Evolutionary conservation across 345 rosid genomes (phyloP).

Genomic region (Eutrema heterophyllum): DNA sequence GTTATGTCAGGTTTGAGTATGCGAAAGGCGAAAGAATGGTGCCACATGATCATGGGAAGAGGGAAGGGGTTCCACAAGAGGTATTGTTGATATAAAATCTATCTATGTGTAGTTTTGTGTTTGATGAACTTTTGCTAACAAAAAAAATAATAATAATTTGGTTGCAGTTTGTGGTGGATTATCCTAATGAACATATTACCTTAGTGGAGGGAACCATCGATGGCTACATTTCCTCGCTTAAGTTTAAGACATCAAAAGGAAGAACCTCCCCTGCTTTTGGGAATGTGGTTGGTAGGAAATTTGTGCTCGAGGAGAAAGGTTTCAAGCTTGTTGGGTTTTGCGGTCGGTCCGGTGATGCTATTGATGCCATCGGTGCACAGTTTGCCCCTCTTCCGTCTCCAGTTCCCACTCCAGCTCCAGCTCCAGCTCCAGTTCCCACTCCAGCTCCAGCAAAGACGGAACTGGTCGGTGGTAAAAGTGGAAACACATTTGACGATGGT

Average conservation of each 20-base stretch:
- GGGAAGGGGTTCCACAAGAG: no score
- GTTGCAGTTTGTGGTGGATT: constrained; percentile 19
- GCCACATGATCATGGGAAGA: no score
- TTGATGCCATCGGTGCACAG: constrained; percentile 24
- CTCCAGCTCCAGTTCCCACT: background rate
- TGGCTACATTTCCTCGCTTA: constrained; percentile 9
- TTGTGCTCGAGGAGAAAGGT: constrained; percentile 13
- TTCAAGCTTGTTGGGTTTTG: constrained; percentile 26
- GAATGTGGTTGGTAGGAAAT: constrained; percentile 12
- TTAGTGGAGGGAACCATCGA: constrained; percentile 25
- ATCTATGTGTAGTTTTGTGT: no score
- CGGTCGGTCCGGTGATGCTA: constrained; percentile 8
- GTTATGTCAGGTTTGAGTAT: no score
- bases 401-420: no score
- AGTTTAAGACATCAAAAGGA: constrained; percentile 24
- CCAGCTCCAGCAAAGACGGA: no score
- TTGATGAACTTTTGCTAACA: no score
- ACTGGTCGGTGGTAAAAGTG: background rate
- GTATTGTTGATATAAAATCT: no score
- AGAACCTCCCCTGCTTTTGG: constrained; percentile 22
- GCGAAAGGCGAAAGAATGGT: no score
- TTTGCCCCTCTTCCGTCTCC: constrained; percentile 12
- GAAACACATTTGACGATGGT: background rate
- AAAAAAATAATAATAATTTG: background rate
- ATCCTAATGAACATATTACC: constrained; percentile 27